Conservation (phyloP, 495 filamentous ascomycete genomes). For the Neurospora sublineolata region DNA sequence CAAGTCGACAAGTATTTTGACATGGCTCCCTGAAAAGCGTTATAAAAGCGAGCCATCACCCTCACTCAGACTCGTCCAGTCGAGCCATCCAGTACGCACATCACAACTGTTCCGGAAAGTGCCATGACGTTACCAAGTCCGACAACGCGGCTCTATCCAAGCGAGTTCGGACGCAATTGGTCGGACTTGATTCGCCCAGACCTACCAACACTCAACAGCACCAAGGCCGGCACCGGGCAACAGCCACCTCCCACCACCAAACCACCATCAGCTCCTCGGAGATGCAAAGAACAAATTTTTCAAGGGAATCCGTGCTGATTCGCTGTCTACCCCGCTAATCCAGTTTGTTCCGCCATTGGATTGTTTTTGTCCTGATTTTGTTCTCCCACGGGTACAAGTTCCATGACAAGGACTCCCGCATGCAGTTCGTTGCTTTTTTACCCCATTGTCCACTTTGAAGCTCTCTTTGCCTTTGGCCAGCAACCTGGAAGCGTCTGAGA, state of each 20-base stretch:
- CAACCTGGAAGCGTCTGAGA: background rate
- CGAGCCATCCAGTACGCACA: background rate
- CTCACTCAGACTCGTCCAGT: background rate
- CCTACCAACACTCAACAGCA: background rate
- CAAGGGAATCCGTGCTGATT: conserved; percentile 3
- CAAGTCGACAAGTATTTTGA: background rate
- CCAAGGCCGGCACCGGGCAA: background rate
- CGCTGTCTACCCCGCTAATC: background rate
- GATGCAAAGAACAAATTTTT: conserved; percentile 15
- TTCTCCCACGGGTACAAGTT: background rate
- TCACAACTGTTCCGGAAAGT: background rate
- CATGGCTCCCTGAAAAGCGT: background rate
- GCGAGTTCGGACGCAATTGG: background rate
- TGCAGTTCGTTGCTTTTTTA: background rate
- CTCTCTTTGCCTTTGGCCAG: background rate
- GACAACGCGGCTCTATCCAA: background rate
- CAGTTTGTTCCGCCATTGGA: background rate
- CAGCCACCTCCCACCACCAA: background rate
- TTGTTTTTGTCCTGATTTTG: background rate
- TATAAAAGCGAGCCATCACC: background rate
- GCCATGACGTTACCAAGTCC: background rate
- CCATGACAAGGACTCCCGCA: background rate
- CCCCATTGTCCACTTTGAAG: background rate
- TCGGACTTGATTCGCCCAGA: background rate
- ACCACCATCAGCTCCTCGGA: conserved; percentile 18